phyloP scores from a whole-genome alignment of 75 land plant species.

The Cupressus sempervirens region DNA sequence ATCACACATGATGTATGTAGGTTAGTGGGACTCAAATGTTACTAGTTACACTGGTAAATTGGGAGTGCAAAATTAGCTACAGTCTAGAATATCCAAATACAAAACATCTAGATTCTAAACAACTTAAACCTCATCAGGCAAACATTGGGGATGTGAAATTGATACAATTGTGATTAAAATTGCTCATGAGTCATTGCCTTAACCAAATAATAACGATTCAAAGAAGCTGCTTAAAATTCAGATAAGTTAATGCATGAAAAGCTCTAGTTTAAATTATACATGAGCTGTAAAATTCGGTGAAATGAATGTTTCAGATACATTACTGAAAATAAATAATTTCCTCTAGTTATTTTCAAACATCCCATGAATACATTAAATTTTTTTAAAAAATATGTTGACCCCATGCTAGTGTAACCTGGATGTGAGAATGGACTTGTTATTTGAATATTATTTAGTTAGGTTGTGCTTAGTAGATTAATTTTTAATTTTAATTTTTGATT shows the following conservation, averaged over 20 bases:
- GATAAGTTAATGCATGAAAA: too few relatives aligned
- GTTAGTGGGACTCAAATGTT: not conserved
- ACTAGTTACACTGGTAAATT: not conserved
- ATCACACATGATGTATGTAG: not conserved
- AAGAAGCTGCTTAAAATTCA: not conserved
- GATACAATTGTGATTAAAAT: not conserved
- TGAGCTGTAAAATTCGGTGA: not conserved
- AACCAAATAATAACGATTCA: not conserved
- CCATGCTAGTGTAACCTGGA: too few relatives aligned
- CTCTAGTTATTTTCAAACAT: too few relatives aligned
- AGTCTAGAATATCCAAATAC: not conserved
- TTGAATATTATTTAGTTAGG: too few relatives aligned
- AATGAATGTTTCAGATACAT: not conserved
- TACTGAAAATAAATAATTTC: not conserved
- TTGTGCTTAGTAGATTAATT: too few relatives aligned
- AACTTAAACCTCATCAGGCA: not conserved
- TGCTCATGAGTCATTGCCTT: not conserved
- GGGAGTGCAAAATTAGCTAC: not conserved
- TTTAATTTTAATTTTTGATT: too few relatives aligned
- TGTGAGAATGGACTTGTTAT: too few relatives aligned
- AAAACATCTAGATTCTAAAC: not conserved
- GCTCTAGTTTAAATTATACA: not conserved
- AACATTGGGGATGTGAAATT: not conserved
- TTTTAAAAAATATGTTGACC: too few relatives aligned
- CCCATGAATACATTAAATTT: too few relatives aligned